phyloP scores from a whole-genome alignment of 2,329 filamentous ascomycete species.

The Cryphonectria nitschkei region DNA sequence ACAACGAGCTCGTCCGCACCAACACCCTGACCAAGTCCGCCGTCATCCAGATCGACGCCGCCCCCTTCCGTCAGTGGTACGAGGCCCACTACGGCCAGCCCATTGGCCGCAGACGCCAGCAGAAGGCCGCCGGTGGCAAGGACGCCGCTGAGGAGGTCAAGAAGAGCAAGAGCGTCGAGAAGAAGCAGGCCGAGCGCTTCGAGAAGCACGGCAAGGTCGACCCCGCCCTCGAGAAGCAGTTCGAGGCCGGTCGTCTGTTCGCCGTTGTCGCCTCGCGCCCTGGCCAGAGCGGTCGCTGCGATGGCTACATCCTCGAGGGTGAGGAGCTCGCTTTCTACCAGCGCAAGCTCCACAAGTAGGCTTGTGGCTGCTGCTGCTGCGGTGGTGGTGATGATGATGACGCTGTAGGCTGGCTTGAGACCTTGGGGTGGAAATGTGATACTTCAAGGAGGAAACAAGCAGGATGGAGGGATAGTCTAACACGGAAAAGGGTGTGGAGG shows the following conservation, averaged over 20 bases:
- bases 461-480: constrained; percentile 24
- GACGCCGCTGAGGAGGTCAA: constrained; percentile 70
- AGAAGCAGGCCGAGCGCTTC: constrained; percentile 92
- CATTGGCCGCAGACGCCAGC: constrained; percentile 89
- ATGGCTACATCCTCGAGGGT: constrained; percentile 98
- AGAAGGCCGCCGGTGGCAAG: constrained; percentile 66
- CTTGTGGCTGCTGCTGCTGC: neutral
- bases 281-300: constrained; percentile 93
- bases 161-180: constrained; percentile 95
- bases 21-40: constrained; percentile 99
- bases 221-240: constrained; percentile 91
- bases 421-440: neutral
- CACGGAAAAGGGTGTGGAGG: constrained; percentile 8
- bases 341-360: constrained; percentile 98
- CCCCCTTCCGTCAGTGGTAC: constrained; percentile 99
- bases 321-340: constrained; percentile 99
- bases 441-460: neutral
- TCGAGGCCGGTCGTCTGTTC: constrained; percentile 97
- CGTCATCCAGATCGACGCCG: constrained; percentile 98
- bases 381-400: neutral
- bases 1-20: constrained; percentile 99
- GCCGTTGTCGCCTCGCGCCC: constrained; percentile 91
- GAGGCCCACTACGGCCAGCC: constrained; percentile 97
- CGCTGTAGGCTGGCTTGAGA: constrained; percentile 17
- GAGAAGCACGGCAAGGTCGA: constrained; percentile 91